Conservation (phyloP, 2,329 filamentous ascomycete species). For the Dendrostoma leiphaemia region DNA sequence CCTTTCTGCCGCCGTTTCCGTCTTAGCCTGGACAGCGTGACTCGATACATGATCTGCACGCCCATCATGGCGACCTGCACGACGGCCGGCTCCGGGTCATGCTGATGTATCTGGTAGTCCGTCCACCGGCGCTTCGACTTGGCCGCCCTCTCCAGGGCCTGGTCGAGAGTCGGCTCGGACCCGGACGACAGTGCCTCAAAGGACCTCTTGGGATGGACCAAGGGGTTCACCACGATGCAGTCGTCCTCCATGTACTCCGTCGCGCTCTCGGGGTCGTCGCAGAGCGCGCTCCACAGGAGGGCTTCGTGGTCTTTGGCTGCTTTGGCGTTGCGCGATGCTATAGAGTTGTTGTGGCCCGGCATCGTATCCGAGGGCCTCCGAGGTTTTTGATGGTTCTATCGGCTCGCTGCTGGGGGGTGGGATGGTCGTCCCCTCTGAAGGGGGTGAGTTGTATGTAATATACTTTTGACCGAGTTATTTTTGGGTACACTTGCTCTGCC, state of each 20-base stretch:
- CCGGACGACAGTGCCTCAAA: conserved; percentile 6
- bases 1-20: no score
- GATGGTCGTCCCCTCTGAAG: no score
- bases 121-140: conserved; percentile 5
- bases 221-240: conserved; percentile 14
- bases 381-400: no score
- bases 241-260: conserved; percentile 8
- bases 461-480: no score
- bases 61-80: conserved; percentile 14
- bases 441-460: no score
- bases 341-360: conserved; percentile 16
- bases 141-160: conserved; percentile 10
- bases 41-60: conserved; percentile 15
- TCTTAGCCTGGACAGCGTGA: conserved; percentile 8
- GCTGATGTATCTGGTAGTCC: conserved; percentile 10
- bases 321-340: conserved; percentile 7
- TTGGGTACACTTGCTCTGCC: no score
- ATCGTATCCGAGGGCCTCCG: no score
- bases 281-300: conserved; percentile 9
- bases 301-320: conserved; percentile 11
- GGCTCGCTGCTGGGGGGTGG: no score
- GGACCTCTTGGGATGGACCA: conserved; percentile 10
- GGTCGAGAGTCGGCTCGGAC: conserved; percentile 2
- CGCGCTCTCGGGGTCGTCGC: neutral
- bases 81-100: conserved; percentile 7